These are phyloP conservation scores for Phytopythium delawarense DNA, from an alignment of 352 stramenopile genomes.

Conservation along the genomic window DNA sequence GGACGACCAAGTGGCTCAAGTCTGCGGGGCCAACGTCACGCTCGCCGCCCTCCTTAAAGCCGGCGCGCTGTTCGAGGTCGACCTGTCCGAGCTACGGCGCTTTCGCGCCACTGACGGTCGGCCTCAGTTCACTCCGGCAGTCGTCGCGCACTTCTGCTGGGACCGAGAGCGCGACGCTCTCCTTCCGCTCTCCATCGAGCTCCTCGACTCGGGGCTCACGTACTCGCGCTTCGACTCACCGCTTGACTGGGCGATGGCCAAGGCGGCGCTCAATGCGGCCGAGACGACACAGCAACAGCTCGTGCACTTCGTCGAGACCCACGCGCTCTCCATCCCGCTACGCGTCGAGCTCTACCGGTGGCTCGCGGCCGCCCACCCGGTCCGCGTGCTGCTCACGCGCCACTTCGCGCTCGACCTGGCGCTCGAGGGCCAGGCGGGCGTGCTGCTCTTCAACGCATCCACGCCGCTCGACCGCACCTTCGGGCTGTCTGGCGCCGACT, in stretches of 20 bases:
- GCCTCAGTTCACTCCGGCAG: constrained; percentile 35
- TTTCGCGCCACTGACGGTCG: constrained; percentile 20
- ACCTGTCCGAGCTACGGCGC: constrained; percentile 26
- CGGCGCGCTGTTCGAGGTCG: constrained; percentile 32
- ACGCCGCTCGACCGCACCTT: constrained; percentile 41
- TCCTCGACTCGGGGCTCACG: constrained; percentile 33
- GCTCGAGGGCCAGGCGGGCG: constrained; percentile 27
- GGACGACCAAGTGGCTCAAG: constrained; percentile 16
- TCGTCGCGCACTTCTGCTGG: constrained; percentile 41
- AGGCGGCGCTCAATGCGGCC: constrained; percentile 38
- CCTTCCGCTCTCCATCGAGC: constrained; percentile 35
- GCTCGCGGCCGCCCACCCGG: constrained; percentile 27
- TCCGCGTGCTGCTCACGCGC: constrained; percentile 28
- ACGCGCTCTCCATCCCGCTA: constrained; percentile 42
- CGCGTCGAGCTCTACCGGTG: constrained; percentile 36
- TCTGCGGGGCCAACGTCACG: constrained; percentile 25
- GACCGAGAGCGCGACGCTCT: constrained; percentile 10
- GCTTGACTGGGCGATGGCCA: constrained; percentile 49
- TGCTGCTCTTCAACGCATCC: constrained; percentile 36
- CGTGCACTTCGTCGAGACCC: constrained; percentile 46
- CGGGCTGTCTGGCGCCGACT: constrained; percentile 32
- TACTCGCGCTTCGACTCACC: constrained; percentile 55
- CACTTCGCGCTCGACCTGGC: constrained; percentile 36
- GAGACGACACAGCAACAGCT: constrained; percentile 47
- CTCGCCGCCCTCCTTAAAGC: constrained; percentile 11